Evolutionary conservation across 2,329 filamentous ascomycete species (phyloP), one percentile per base, ranked within the genome.

Genomic region (Zalaria obscura): DNA sequence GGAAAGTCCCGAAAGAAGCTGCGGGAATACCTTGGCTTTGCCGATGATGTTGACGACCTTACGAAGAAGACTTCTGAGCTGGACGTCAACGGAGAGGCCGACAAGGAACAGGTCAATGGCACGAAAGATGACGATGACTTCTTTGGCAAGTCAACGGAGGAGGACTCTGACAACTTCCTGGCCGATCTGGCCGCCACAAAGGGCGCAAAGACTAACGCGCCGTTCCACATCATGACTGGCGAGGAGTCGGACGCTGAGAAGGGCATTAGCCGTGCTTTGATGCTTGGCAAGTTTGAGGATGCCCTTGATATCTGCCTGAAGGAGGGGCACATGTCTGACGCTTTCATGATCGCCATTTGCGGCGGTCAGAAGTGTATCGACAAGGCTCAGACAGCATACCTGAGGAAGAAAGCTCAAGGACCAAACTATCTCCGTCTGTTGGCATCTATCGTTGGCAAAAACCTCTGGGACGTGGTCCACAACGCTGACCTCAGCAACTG

Each of bases 301-400:
- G 91, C 91, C 11, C 80, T 93, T 44, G 83, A 93, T 43, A 76
- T 94, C 40, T 94, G 87, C 52, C 66, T 98, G 10, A 79, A 84
- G 54, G 79, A 93, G 49, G 44, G 46, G n/a, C 79, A 88, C 40
- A 78, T 96, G 58, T 91, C 91, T 0, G 91, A 98, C 64, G 91
- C 91, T 33, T 94, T 98, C 64, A 86, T 98, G 68, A 89, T 98
- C 57, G 91, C 93, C 37, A 94, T 96, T 54, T 96, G 88, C 54
- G 88, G 91, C 44, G 91, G 89, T 38, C 86, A 93, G 58, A 83
- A 87, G 50, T 82, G 93, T 45, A 81, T 96, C 35, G 86, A 94
- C 54, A 95, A 93, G 67, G 89, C 89, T 4, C 91, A 96, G 62
- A 74, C 83, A 46, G 79, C 87, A 8, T 98, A 98, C 58, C 77